A percentile compares a stretch with the other conserved stretches of the same genome.
Conservation (phyloP, 495 filamentous ascomycete genomes). For the Penicillium mononematosum region DNA sequence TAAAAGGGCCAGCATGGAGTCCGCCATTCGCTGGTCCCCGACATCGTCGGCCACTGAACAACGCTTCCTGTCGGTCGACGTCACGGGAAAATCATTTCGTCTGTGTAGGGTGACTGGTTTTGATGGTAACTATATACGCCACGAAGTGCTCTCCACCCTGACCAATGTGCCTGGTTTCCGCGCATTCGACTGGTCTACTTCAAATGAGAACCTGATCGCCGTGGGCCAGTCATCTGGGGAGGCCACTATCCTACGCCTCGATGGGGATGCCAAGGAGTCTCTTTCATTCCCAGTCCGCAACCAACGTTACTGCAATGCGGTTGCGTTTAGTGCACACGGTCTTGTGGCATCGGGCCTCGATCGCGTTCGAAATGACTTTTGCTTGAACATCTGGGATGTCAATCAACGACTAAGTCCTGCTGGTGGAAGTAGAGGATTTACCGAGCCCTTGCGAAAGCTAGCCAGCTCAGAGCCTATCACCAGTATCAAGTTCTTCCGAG, state of each 20-base stretch:
- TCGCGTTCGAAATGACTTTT: conserved; percentile 86
- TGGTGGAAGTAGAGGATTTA: conserved; percentile 38
- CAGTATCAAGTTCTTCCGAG: conserved; percentile 86
- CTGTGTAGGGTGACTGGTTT: conserved; percentile 70
- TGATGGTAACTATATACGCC: conserved; percentile 58
- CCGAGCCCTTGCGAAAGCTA: conserved; percentile 67
- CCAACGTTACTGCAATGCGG: conserved; percentile 84
- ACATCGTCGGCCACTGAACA: conserved; percentile 63
- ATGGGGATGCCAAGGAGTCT: conserved; percentile 60
- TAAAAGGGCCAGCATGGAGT: conserved; percentile 52
- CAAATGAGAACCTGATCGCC: conserved; percentile 72
- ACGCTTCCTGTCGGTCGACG: conserved; percentile 81
- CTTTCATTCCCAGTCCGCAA: conserved; percentile 78
- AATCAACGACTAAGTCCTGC: conserved; percentile 56
- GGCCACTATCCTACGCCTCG: conserved; percentile 75
- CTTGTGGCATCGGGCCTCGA: conserved; percentile 86
- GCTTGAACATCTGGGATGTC: conserved; percentile 91
- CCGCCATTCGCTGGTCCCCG: conserved; percentile 85
- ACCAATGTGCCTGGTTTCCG: conserved; percentile 81
- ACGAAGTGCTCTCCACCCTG: conserved; percentile 67
- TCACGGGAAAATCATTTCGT: conserved; percentile 73
- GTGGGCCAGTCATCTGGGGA: conserved; percentile 84
- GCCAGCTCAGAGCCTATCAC: conserved; percentile 84
- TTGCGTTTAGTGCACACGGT: conserved; percentile 79
- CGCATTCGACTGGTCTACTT: conserved; percentile 93